Percentiles rank a stretch among this genome's conserved stretches.
These are phyloP conservation scores for Lactarius deliciosus DNA, from an alignment of 768 basidiomycete genomes.

Conservation along the genomic window DNA sequence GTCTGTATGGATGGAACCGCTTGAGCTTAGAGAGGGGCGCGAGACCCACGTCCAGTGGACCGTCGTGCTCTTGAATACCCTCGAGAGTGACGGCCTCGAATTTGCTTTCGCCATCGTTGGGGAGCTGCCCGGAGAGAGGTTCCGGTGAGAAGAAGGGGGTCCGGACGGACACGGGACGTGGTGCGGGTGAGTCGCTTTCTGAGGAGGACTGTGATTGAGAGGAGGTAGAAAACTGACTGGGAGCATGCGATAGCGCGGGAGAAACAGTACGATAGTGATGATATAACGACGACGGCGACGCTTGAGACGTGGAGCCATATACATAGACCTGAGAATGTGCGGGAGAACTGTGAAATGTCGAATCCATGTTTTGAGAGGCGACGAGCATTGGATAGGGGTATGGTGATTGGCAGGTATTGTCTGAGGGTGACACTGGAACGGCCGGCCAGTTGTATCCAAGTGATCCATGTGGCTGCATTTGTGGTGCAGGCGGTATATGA, in stretches of 20 bases:
- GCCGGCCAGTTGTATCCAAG: constrained; percentile 21
- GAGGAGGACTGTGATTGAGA: constrained; percentile 29
- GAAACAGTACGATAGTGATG: constrained; percentile 19
- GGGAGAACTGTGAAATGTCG: constrained; percentile 17
- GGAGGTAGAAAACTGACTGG: constrained; percentile 24
- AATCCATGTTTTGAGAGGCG: constrained; percentile 18
- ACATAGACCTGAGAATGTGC: constrained; percentile 18
- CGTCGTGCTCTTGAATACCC: constrained; percentile 13
- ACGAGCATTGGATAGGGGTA: constrained; percentile 19
- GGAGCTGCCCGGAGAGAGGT: constrained; percentile 17
- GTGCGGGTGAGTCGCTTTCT: constrained; percentile 25
- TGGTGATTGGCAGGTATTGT: constrained; percentile 17
- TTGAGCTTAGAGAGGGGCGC: constrained; percentile 58
- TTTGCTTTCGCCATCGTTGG: constrained; percentile 16
- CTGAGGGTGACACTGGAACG: constrained; percentile 1
- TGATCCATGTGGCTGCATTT: constrained; percentile 10
- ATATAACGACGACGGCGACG: constrained; percentile 9
- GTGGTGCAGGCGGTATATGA: constrained; percentile 17
- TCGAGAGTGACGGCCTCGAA: constrained; percentile 17
- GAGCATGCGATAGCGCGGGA: constrained; percentile 25
- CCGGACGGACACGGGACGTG: constrained; percentile 21
- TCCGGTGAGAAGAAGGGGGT: constrained; percentile 22
- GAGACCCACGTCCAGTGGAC: constrained; percentile 41
- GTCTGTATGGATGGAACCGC: constrained; percentile 54
- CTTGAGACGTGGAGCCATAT: constrained; percentile 13